Conservation (phyloP, 305 asterid species). For the Fraxinus latifolia region DNA sequence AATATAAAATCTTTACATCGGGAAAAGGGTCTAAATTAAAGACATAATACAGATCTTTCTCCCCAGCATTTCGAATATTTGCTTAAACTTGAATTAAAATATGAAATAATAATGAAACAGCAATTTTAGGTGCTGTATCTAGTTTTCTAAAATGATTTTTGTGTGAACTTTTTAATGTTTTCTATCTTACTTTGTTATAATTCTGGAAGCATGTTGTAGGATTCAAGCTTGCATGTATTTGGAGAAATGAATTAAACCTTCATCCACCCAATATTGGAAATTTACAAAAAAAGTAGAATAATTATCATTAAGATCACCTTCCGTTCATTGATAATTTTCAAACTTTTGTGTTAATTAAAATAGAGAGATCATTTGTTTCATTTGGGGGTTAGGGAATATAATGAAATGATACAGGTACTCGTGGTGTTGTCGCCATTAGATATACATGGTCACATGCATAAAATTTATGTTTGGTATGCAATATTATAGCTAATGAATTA, state of each 20-base stretch:
- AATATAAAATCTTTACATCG: conserved; percentile 35
- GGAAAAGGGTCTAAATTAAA: conserved; percentile 18
- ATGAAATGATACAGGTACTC: too few relatives aligned
- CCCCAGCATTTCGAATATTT: background rate
- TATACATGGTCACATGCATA: too few relatives aligned
- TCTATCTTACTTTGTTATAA: background rate
- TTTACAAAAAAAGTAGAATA: background rate
- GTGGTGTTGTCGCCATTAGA: too few relatives aligned
- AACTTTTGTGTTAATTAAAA: too few relatives aligned
- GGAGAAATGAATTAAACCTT: background rate
- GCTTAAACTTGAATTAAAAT: background rate
- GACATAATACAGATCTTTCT: conserved; percentile 34
- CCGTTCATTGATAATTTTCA: background rate
- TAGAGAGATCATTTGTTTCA: too few relatives aligned
- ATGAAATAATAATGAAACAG: background rate
- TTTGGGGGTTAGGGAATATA: too few relatives aligned
- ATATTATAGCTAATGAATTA: too few relatives aligned
- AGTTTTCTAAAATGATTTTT: background rate
- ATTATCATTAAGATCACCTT: background rate
- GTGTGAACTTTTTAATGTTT: too few relatives aligned
- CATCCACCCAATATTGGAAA: background rate
- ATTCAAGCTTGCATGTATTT: background rate
- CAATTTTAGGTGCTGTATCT: background rate
- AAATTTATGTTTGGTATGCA: too few relatives aligned
- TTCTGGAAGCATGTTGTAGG: background rate